Evolutionary conservation across 768 basidiomycete genomes (phyloP).

Genomic region (Udeniomyces megalosporus): DNA sequence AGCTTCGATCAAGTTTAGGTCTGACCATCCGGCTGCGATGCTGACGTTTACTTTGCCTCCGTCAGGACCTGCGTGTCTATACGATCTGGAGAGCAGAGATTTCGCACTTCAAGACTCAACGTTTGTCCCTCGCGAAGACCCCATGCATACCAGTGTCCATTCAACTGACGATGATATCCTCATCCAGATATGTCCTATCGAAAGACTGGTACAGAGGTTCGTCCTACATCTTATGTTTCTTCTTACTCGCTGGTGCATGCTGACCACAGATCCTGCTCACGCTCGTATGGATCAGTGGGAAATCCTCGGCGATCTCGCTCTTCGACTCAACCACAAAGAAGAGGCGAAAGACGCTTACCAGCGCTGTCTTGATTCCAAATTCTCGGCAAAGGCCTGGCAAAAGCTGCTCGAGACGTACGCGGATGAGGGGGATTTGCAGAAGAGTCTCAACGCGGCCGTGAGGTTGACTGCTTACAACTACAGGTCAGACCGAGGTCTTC

Average conservation of each 20-base stretch:
- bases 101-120: slow-evolving; percentile 96
- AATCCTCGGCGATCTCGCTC: slow-evolving; percentile 83
- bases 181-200: slow-evolving; percentile 64
- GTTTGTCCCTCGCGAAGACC: background rate
- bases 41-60: background rate
- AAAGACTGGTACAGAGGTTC: slow-evolving; percentile 70
- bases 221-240: background rate
- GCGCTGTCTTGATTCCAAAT: slow-evolving; percentile 74
- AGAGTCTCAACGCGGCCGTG: slow-evolving; percentile 79
- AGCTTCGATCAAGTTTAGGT: slow-evolving; percentile 17
- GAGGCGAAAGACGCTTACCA: slow-evolving; percentile 98
- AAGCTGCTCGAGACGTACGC: slow-evolving; percentile 91
- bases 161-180: background rate
- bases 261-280: too few species aligned
- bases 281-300: slow-evolving; percentile 46
- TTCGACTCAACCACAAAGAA: slow-evolving; percentile 90
- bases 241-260: too few species aligned
- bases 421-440: slow-evolving; percentile 87
- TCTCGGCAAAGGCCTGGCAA: slow-evolving; percentile 80
- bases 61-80: slow-evolving; percentile 89
- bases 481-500: slow-evolving; percentile 22
- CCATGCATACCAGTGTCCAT: background rate
- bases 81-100: slow-evolving; percentile 98
- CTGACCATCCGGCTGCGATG: background rate
- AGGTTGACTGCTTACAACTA: slow-evolving; percentile 80